Percentiles rank a stretch among this genome's conserved stretches.
Conservation (phyloP, 2,329 filamentous ascomycete genomes). For the Eurotiales sp. region DNA sequence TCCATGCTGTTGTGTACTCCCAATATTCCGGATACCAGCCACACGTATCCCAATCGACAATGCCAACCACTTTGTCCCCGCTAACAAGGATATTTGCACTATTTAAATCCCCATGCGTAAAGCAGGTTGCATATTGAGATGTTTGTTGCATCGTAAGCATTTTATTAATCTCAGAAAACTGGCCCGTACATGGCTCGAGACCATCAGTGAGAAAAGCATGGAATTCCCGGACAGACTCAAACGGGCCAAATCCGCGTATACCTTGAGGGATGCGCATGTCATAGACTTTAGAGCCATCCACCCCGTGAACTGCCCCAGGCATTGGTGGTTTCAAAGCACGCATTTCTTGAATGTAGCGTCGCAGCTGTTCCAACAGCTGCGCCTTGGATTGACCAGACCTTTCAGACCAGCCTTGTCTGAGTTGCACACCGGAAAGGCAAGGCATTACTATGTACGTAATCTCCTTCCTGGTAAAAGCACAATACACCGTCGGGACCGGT, state of each 20-base stretch:
- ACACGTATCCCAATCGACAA: constrained; percentile 30
- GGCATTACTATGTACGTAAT: constrained; percentile 40
- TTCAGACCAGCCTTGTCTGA: constrained; percentile 28
- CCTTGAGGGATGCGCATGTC: constrained; percentile 28
- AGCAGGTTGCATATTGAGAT: constrained; percentile 29
- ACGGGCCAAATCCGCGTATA: constrained; percentile 32
- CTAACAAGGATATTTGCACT: constrained; percentile 30
- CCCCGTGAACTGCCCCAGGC: constrained; percentile 26
- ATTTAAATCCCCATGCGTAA: constrained; percentile 53
- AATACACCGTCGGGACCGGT: constrained; percentile 36
- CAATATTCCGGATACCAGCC: constrained; percentile 31
- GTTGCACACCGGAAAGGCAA: constrained; percentile 35
- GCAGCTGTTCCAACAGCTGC: constrained; percentile 34
- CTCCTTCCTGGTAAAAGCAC: constrained; percentile 30
- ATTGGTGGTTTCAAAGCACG: constrained; percentile 25
- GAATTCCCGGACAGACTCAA: constrained; percentile 32
- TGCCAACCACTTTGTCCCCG: constrained; percentile 40
- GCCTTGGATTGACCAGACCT: constrained; percentile 29
- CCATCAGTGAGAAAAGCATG: constrained; percentile 30
- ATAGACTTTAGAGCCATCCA: constrained; percentile 30
- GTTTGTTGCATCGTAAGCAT: constrained; percentile 32
- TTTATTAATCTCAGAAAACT: constrained; percentile 27
- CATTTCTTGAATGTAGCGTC: constrained; percentile 27
- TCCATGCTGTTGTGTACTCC: constrained; percentile 34
- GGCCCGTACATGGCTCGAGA: no score